Conservation (phyloP, 2,329 filamentous ascomycete species). For the Pezicula carpinea region DNA sequence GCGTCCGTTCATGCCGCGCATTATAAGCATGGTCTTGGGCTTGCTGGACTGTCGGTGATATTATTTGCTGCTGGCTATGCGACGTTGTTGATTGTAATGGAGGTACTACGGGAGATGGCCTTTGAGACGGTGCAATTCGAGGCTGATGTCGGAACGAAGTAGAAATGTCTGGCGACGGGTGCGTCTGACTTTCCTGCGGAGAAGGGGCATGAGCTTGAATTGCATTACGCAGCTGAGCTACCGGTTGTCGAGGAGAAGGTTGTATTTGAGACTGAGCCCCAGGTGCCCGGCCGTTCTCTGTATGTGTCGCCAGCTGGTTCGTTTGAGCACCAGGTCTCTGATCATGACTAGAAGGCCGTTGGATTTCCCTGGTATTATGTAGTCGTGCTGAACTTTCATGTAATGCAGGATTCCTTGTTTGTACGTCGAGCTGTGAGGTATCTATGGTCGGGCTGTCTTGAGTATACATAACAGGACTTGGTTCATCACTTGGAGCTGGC, state of each 20-base stretch:
- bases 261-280: no score
- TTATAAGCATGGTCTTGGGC: neutral
- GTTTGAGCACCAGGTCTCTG: no score
- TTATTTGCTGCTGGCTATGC: neutral
- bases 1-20: no score
- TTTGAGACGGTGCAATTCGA: neutral
- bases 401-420: neutral
- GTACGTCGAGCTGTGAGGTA: neutral
- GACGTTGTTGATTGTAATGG: neutral
- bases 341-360: no score
- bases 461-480: slow-evolving; percentile 39
- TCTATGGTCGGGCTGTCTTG: slow-evolving; percentile 21
- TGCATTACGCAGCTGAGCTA: neutral
- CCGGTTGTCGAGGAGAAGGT: no score
- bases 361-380: no score
- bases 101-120: neutral
- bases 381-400: no score
- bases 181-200: neutral
- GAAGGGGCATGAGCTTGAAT: neutral
- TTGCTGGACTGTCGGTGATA: neutral
- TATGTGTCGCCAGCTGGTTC: neutral
- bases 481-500: slow-evolving; percentile 58
- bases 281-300: neutral
- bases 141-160: neutral
- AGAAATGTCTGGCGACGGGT: neutral